These are phyloP conservation scores for Coemansia erecta DNA, from an alignment of 192 early-diverging fungal species.

Conservation along the genomic window DNA sequence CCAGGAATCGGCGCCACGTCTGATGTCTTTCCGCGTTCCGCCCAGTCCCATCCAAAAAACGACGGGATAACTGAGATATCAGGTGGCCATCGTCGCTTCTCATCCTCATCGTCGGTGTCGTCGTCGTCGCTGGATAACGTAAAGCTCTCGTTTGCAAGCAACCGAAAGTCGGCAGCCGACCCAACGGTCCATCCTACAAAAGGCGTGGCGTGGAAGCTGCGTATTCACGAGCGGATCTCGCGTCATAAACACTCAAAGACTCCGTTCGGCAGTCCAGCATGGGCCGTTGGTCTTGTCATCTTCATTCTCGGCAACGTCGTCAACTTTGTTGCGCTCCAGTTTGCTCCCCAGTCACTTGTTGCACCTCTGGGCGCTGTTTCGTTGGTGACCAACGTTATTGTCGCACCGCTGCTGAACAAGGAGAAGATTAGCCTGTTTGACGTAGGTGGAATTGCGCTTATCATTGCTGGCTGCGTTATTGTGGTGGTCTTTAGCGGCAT, in stretches of 20 bases:
- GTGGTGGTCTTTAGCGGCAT: constrained; percentile 70
- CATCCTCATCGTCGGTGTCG: background rate
- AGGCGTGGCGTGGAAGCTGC: background rate
- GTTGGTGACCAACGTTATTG: constrained; percentile 76
- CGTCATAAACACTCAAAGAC: constrained; percentile 6
- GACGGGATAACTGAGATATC: background rate
- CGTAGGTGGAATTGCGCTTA: constrained; percentile 69
- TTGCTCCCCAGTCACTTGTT: constrained; percentile 78
- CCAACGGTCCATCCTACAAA: background rate
- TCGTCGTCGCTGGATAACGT: background rate
- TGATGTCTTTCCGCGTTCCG: background rate
- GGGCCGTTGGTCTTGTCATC: constrained; percentile 67
- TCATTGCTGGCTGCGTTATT: constrained; percentile 69
- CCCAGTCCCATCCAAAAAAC: background rate
- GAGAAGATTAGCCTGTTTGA: constrained; percentile 68
- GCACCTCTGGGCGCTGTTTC: constrained; percentile 77
- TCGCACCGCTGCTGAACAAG: constrained; percentile 74
- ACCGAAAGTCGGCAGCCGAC: too few species aligned
- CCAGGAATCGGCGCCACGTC: background rate
- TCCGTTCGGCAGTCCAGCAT: constrained; percentile 41
- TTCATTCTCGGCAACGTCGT: constrained; percentile 71
- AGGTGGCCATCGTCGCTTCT: too few species aligned
- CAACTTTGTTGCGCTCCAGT: constrained; percentile 73
- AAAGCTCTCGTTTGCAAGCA: background rate
- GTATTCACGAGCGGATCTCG: background rate